Conservation (phyloP, 2,329 filamentous ascomycete genomes). For the Metarhizium robertsii region DNA sequence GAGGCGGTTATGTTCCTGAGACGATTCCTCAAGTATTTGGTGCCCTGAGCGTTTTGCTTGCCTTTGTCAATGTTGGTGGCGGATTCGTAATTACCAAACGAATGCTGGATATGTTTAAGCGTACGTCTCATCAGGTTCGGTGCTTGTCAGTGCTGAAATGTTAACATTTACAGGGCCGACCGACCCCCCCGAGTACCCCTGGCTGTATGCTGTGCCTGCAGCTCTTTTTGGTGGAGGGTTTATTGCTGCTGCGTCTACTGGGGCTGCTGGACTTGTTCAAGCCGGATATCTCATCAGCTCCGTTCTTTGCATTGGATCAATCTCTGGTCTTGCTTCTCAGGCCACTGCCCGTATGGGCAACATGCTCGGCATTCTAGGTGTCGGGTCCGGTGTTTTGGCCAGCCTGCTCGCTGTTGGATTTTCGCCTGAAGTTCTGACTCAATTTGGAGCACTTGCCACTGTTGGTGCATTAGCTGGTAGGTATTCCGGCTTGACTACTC, state of each 20-base stretch:
- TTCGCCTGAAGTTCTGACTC: conserved; percentile 64
- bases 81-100: conserved; percentile 88
- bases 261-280: conserved; percentile 75
- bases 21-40: conserved; percentile 74
- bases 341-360: conserved; percentile 78
- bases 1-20: conserved; percentile 67
- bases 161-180: conserved; percentile 47
- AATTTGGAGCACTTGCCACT: conserved; percentile 69
- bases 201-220: conserved; percentile 74
- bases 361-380: conserved; percentile 76
- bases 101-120: conserved; percentile 88
- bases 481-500: conserved; percentile 5
- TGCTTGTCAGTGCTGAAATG: neutral
- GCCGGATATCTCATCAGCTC: conserved; percentile 82
- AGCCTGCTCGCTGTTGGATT: conserved; percentile 77
- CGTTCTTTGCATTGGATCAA: conserved; percentile 73
- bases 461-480: conserved; percentile 56
- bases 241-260: conserved; percentile 68
- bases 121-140: conserved; percentile 26
- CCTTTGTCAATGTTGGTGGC: conserved; percentile 81
- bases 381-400: conserved; percentile 72
- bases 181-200: conserved; percentile 80
- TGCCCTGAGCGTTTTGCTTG: conserved; percentile 69
- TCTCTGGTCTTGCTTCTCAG: conserved; percentile 75
- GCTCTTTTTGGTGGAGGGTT: conserved; percentile 73